Evolutionary conservation across 108 stramenopile genomes (phyloP).

Genomic region (Pinguiococcus pyrenoidosus): DNA sequence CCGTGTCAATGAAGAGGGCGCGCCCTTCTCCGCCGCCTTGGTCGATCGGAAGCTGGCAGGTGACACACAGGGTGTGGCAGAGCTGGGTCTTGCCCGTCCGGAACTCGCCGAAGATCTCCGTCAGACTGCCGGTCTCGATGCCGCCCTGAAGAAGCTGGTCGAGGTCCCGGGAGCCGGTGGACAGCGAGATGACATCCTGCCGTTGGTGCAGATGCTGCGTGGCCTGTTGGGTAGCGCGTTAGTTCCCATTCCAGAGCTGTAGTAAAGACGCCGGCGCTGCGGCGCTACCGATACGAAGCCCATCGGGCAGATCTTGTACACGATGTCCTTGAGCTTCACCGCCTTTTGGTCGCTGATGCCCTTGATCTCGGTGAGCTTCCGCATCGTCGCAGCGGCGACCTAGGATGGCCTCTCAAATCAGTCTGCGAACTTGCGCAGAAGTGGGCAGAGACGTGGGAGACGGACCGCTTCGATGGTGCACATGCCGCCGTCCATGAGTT

Average conservation of each 20-base stretch:
- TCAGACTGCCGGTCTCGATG: slow-evolving; percentile 92
- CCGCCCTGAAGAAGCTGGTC: slow-evolving; percentile 92
- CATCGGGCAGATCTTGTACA: slow-evolving; percentile 81
- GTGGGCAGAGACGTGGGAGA: background rate
- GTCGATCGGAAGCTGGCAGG: slow-evolving; percentile 88
- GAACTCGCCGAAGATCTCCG: slow-evolving; percentile 92
- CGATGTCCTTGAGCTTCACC: slow-evolving; percentile 81
- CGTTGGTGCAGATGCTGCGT: slow-evolving; percentile 73
- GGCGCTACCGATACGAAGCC: slow-evolving; percentile 73
- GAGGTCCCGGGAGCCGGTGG: slow-evolving; percentile 87
- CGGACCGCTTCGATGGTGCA: slow-evolving; percentile 82
- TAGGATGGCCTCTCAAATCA: background rate
- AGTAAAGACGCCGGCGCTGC: slow-evolving; percentile 1
- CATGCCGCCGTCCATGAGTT: slow-evolving; percentile 84
- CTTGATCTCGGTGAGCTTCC: slow-evolving; percentile 88
- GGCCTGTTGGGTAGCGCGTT: slow-evolving; percentile 63
- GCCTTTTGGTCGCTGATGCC: slow-evolving; percentile 37
- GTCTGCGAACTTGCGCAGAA: background rate
- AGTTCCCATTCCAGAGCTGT: background rate
- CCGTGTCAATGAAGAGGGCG: slow-evolving; percentile 99
- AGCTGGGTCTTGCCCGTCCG: slow-evolving; percentile 96
- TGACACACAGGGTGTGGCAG: slow-evolving; percentile 98
- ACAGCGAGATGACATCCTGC: slow-evolving; percentile 64
- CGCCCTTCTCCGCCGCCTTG: slow-evolving; percentile 97
- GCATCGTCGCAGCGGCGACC: slow-evolving; percentile 79